phyloP scores from a whole-genome alignment of 2,329 filamentous ascomycete species.

The Aureobasidium pullulans region DNA sequence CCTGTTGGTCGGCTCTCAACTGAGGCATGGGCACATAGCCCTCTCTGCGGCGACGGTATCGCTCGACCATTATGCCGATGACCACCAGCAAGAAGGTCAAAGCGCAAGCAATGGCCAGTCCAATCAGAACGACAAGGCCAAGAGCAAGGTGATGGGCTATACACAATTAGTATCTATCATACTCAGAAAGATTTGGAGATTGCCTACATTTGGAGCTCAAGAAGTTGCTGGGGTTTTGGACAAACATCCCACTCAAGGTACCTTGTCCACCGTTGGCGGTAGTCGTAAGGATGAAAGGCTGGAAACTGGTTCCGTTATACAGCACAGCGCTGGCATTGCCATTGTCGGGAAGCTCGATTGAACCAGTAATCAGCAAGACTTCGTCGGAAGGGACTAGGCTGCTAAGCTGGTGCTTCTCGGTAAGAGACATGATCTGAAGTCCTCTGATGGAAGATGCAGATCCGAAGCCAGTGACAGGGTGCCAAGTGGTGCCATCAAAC shows the following conservation, averaged over 20 bases:
- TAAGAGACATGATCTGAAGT: constrained; percentile 72
- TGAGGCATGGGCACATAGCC: constrained; percentile 74
- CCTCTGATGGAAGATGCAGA: constrained; percentile 63
- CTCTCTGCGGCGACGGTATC: constrained; percentile 66
- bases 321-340: constrained; percentile 79
- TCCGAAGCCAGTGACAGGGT: constrained; percentile 57
- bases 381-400: constrained; percentile 59
- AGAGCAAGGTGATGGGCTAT: constrained; percentile 55
- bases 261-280: constrained; percentile 56
- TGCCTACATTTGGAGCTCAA: constrained; percentile 59
- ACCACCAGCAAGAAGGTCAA: constrained; percentile 72
- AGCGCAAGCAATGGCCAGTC: constrained; percentile 67
- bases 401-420: constrained; percentile 57
- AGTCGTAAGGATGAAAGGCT: constrained; percentile 74
- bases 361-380: constrained; percentile 75
- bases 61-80: constrained; percentile 66
- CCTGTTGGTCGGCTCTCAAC: constrained; percentile 32
- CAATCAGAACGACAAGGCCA: constrained; percentile 74
- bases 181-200: background rate
- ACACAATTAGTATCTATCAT: constrained; percentile 13
- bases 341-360: constrained; percentile 65
- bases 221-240: constrained; percentile 66
- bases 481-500: constrained; percentile 68
- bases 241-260: constrained; percentile 74
- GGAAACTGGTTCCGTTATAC: constrained; percentile 73